These are phyloP conservation scores for Umbellularia californica DNA, from an alignment of 164 flowering plant genomes.

Conservation along the genomic window DNA sequence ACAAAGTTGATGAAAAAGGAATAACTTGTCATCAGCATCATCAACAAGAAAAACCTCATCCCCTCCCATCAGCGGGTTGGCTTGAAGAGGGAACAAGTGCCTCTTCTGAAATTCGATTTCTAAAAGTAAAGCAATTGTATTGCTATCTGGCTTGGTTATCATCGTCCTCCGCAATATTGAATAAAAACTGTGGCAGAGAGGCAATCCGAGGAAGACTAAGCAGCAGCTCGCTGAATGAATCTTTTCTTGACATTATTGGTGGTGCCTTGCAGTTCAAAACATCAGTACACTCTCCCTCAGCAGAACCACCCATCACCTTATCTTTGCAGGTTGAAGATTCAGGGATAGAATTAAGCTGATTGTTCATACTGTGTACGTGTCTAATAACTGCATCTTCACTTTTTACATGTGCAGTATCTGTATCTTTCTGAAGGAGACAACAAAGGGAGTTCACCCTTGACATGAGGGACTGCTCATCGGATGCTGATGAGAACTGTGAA, in stretches of 20 bases:
- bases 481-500: constrained; percentile 41
- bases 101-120: too few relatives aligned
- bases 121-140: neutral
- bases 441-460: constrained; percentile 83
- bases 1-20: too few relatives aligned
- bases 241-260: constrained; percentile 62
- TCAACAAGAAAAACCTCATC: too few relatives aligned
- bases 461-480: constrained; percentile 76
- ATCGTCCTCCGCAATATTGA: constrained; percentile 63
- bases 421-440: constrained; percentile 68
- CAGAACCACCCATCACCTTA: neutral
- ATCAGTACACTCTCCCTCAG: constrained; percentile 10
- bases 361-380: constrained; percentile 14
- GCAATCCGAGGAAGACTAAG: constrained; percentile 84
- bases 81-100: too few relatives aligned
- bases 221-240: constrained; percentile 72
- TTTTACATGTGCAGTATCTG: constrained; percentile 21
- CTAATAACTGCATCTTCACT: constrained; percentile 15
- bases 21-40: too few relatives aligned
- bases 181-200: constrained; percentile 78
- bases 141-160: constrained; percentile 39
- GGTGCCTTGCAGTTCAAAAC: constrained; percentile 30
- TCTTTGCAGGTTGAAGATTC: constrained; percentile 15
- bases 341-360: neutral
- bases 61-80: too few relatives aligned